Percentiles rank a stretch among this genome's conserved stretches.
Conservation (phyloP, 1,284 basidiomycete genomes). For the Leccinum griseonigrum region DNA sequence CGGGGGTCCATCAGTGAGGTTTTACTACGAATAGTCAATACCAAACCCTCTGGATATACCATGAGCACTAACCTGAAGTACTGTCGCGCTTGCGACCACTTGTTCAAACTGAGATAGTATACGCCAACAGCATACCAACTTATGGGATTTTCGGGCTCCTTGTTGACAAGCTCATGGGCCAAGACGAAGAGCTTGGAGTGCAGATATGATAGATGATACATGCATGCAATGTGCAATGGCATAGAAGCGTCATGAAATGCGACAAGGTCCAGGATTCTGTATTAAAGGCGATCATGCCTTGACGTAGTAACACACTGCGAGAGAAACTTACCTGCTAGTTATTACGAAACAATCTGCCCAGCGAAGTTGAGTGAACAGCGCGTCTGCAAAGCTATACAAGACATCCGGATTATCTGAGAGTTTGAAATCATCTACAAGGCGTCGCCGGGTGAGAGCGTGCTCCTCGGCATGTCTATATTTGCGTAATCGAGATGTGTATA, state of each 20-base stretch:
- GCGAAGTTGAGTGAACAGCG: constrained; percentile 82
- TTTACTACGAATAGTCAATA: constrained; percentile 57
- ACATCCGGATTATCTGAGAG: constrained; percentile 91
- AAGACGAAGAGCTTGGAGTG: constrained; percentile 93
- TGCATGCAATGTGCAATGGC: constrained; percentile 94
- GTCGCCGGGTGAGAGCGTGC: constrained; percentile 72
- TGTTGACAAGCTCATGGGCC: constrained; percentile 93
- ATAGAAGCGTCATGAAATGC: constrained; percentile 84
- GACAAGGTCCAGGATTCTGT: constrained; percentile 78
- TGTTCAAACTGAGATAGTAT: constrained; percentile 88
- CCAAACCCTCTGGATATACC: background rate
- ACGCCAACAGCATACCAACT: constrained; percentile 99
- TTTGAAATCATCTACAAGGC: constrained; percentile 75
- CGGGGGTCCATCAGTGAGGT: constrained; percentile 95
- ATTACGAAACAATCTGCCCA: constrained; percentile 94
- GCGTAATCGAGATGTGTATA: constrained; percentile 89
- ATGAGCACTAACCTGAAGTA: constrained; percentile 75
- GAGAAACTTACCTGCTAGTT: constrained; percentile 65
- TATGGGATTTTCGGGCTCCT: constrained; percentile 87
- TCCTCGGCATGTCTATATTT: constrained; percentile 87
- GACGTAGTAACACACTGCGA: background rate
- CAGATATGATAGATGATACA: constrained; percentile 90
- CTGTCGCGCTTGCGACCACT: constrained; percentile 87
- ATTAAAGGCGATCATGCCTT: constrained; percentile 6
- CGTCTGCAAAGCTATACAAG: constrained; percentile 88